Evolutionary conservation across 1,139 yeast species (phyloP).

Genomic region (Blastobotrys capitulatus): DNA sequence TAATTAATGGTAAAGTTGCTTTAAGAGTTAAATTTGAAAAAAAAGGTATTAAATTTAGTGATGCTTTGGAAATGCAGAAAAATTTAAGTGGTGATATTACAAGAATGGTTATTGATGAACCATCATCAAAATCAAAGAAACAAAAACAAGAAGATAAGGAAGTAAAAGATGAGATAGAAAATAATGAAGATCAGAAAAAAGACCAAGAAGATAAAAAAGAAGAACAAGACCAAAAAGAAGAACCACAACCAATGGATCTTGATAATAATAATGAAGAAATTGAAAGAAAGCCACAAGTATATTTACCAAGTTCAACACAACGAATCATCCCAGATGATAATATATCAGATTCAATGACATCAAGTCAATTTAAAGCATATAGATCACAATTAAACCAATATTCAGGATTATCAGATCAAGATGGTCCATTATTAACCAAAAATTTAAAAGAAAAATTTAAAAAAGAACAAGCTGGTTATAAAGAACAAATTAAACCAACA

Average conservation of each 20-base stretch:
- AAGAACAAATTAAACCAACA: conserved; percentile 30
- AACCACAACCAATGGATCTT: background rate
- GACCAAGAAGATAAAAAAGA: background rate
- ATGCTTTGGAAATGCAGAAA: conserved; percentile 19
- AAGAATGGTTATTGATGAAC: background rate
- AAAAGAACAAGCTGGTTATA: conserved; percentile 26
- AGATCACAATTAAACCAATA: conserved; percentile 23
- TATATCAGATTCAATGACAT: conserved; percentile 19
- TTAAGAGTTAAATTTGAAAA: conserved; percentile 25
- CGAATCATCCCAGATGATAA: conserved; percentile 16
- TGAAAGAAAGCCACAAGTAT: conserved; percentile 20
- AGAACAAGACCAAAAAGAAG: background rate
- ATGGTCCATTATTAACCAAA: conserved; percentile 30
- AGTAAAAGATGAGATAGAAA: background rate
- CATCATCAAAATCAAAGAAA: background rate
- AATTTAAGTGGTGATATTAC: conserved; percentile 10
- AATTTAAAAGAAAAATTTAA: conserved; percentile 24
- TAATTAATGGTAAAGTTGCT: conserved; percentile 24
- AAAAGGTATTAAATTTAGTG: conserved; percentile 19
- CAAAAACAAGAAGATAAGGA: too few species aligned
- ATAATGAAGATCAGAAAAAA: background rate
- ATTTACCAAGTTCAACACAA: conserved; percentile 16
- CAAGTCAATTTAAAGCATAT: conserved; percentile 22
- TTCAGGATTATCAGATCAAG: conserved; percentile 21
- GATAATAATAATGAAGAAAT: background rate